Base-by-base conservation (phyloP, 192 early-diverging fungal species). In the Linnemannia schmuckeri region DNA sequence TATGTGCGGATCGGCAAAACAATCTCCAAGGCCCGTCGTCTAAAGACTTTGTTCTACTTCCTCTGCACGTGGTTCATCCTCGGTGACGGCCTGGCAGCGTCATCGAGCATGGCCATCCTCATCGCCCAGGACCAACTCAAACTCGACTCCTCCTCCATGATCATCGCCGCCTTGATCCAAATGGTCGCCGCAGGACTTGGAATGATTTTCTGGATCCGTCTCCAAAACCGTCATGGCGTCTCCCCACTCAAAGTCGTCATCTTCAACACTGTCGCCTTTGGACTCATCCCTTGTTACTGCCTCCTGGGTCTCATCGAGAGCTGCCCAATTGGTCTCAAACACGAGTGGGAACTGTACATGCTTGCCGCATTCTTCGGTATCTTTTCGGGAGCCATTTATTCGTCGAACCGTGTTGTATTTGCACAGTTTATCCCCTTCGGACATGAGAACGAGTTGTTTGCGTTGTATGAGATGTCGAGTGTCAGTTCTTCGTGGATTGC, bases 41-140 rank as follows among this genome's bases (percentile, higher is more conserved):
- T 96, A 3, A 61, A 87, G n/a, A 88, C 91, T 22, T 77, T 92
- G 9, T 94, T 94, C 72, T 82, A 88, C 41, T 95, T 94, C 76
- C 88, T 96, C 18, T 70, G 94, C 24, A 89, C 91, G 6, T 96
- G 93, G 91, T 95, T 95, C 79, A 88, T 96, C 78, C 92, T 93
- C 73, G 90, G 93, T 3, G 95, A 96, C 74, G 93, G 89, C 15
- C 91, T 94, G 27, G 90, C 74, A 20, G 92, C 94, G 1, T 85
- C 93, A 1, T 88, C 79, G 61, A 90, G 89, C 63, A 91, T 92
- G 82, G 92, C 91, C 52, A 89, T 92, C 22, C 82, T 94, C 52
- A 95, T 89, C 79, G 92, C 87, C 10, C 92, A 90, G 44, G 82
- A 83, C 24, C 79, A 90, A 42, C 83, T 96, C 47, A 89, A 90